Conservation (phyloP, 139 green algal species). For the Closterium sp. region DNA sequence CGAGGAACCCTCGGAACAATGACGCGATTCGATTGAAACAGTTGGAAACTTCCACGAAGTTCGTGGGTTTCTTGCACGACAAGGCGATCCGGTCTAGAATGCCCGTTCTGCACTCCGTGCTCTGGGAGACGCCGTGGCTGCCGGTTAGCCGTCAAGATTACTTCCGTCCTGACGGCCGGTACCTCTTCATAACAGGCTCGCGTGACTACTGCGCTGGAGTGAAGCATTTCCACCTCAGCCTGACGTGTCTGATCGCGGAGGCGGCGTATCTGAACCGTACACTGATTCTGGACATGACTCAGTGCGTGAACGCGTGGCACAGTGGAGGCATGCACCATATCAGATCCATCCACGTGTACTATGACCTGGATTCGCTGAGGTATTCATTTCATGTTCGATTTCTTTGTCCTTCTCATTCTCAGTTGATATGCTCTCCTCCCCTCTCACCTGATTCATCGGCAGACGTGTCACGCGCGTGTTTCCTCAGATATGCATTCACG, state of each 20-base stretch:
- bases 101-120: background rate
- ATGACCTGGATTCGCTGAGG: background rate
- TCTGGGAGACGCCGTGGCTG: background rate
- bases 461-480: too few species aligned
- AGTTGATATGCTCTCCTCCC: background rate
- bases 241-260: background rate
- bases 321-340: background rate
- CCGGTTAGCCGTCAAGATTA: background rate
- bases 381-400: background rate
- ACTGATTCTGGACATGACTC: background rate
- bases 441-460: background rate
- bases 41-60: background rate
- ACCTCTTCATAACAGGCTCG: background rate
- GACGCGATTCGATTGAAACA: background rate
- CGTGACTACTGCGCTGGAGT: background rate
- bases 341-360: background rate
- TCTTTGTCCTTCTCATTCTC: conserved; percentile 1
- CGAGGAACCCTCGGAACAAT: background rate
- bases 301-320: background rate
- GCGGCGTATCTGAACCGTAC: background rate
- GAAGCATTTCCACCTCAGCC: background rate
- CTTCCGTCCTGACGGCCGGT: background rate
- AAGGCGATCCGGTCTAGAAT: background rate
- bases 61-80: background rate
- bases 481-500: too few species aligned